Evolutionary conservation across 139 green algal genomes (phyloP), one percentile per base, ranked within the genome.

Genomic region (Coelastrella sp.): DNA sequence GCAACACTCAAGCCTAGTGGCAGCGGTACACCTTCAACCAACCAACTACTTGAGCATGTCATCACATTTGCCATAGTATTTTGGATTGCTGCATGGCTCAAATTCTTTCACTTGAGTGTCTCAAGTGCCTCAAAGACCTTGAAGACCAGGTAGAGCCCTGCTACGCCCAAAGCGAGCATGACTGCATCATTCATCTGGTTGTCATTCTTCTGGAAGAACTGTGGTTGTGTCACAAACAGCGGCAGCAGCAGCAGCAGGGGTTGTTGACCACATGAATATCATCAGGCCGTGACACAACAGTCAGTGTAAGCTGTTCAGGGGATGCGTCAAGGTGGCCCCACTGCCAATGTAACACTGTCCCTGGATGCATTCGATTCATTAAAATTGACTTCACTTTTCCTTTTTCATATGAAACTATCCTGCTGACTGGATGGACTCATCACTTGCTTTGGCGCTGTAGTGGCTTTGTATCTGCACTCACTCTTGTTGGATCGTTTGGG

Each of bases 101-200:
- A 10, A 12, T 11, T 15, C 70, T n/a, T 80, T 83, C 12, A 83
- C 12, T 83, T 61, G 35, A 88, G 20, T 35, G 70, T 91, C 88
- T 92, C 88, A 22, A 93, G 35, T 68, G 75, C 75, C 27, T 88
- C 88, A 65, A 90, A 92, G 17, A 92, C 78, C 88, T 93, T 93
- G 91, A 85, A 92, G 6, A 91, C 91, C 61, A 92, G 85, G 72
- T 92, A 93, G 27, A 92, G 88, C 17, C 82, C 84, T n/a, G 91
- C 84, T 10, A 93, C 61, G 12, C 87, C 83, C 20, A 83, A 66
- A 11, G 83, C 88, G 7, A 87, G 7, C 27, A 85, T 87, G 79
- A 93, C 57, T 6, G 85, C 63, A 24, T 93, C 91, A 12, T 86
- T 82, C 66, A 89, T 90, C n/a, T 11, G 3, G 35, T 80, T 85